phyloP scores from a whole-genome alignment of 169 alveolate genomes.

The Theileria annulata region DNA sequence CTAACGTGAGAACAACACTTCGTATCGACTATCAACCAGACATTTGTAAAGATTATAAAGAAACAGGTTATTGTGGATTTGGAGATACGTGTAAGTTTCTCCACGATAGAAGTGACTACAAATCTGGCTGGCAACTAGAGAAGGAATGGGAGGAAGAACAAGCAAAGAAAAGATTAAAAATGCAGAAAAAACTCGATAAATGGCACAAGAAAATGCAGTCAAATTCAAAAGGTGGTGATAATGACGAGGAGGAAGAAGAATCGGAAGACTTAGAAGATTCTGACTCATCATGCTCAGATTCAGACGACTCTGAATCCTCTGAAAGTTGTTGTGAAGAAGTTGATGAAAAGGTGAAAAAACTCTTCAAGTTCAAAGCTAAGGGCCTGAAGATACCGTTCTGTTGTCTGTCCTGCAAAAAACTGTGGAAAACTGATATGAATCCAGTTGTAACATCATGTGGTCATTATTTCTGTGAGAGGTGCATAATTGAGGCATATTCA shows the following conservation, averaged over 20 bases:
- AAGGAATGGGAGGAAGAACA: conserved; percentile 88
- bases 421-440: conserved; percentile 76
- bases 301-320: conserved; percentile 17
- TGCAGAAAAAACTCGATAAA: conserved; percentile 72
- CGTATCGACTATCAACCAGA: conserved; percentile 95
- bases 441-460: conserved; percentile 90
- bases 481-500: conserved; percentile 85
- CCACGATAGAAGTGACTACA: conserved; percentile 97
- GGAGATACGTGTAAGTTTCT: conserved; percentile 96
- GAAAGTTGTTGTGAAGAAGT: conserved; percentile 35
- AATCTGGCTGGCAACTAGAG: conserved; percentile 94
- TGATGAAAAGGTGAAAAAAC: conserved; percentile 37
- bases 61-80: conserved; percentile 96
- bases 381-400: conserved; percentile 72
- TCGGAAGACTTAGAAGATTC: conserved; percentile 38
- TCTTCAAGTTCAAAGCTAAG: conserved; percentile 39
- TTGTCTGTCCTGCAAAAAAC: conserved; percentile 83
- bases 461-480: conserved; percentile 92
- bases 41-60: conserved; percentile 95
- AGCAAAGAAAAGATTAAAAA: conserved; percentile 76
- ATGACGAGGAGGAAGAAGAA: conserved; percentile 48
- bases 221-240: conserved; percentile 55
- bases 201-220: conserved; percentile 70
- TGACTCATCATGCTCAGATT: conserved; percentile 36
- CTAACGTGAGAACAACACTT: conserved; percentile 88